Evolutionary conservation across 139 green algal species (phyloP).

Genomic region (Parachlorella kessleri): DNA sequence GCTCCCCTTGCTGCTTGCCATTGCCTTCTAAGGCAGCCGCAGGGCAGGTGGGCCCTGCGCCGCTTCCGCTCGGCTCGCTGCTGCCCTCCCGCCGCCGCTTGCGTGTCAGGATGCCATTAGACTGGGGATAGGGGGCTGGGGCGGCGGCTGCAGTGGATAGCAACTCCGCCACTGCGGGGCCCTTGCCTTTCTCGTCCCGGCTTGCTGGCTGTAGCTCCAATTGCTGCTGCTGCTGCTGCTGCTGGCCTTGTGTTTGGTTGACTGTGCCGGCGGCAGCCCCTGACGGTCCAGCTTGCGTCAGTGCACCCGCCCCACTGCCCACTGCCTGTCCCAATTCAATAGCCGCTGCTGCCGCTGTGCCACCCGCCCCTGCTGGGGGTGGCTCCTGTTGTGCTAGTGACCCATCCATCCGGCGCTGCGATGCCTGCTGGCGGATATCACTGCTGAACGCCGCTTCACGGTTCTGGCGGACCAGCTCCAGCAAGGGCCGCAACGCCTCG

Average conservation of each 20-base stretch:
- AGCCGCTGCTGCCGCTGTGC: background rate
- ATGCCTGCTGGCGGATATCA: conserved; percentile 11
- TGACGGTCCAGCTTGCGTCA: background rate
- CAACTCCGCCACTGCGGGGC: too few relatives aligned
- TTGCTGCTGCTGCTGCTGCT: background rate
- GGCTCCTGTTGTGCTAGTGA: background rate
- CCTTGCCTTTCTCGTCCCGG: background rate
- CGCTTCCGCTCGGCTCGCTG: background rate
- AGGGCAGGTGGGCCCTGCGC: too few relatives aligned
- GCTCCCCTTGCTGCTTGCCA: too few relatives aligned
- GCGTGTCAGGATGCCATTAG: too few relatives aligned
- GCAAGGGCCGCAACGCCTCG: conserved; percentile 6
- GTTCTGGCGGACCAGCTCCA: conserved; percentile 11
- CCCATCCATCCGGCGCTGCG: conserved; percentile 1
- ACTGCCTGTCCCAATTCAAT: too few relatives aligned
- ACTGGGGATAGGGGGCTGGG: too few relatives aligned
- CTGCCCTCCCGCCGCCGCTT: background rate
- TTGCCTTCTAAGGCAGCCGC: too few relatives aligned
- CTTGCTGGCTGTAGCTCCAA: background rate
- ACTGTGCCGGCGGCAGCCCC: background rate
- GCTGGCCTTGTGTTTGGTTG: background rate
- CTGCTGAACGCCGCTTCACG: background rate
- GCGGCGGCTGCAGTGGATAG: too few relatives aligned
- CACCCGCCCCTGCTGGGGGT: conserved; percentile 9
- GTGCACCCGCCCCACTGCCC: background rate